Conservation (phyloP, 2,329 filamentous ascomycete genomes). For the Passalora sequoiae region DNA sequence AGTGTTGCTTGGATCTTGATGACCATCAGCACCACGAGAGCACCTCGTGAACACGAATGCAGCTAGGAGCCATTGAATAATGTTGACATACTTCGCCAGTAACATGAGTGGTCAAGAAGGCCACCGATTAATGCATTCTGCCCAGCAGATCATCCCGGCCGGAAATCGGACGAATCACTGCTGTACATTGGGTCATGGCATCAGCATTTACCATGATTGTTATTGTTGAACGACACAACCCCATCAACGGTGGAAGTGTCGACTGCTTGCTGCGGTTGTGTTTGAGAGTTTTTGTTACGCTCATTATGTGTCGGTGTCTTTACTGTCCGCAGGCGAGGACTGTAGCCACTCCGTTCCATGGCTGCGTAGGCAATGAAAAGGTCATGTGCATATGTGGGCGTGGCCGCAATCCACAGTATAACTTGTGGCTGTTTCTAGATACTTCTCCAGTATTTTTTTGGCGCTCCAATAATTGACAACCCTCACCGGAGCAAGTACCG, state of each 20-base stretch:
- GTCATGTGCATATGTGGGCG: too few species aligned
- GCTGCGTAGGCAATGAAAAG: too few species aligned
- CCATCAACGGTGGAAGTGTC: too few species aligned
- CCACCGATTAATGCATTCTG: not conserved
- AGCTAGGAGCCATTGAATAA: not conserved
- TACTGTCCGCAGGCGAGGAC: too few species aligned
- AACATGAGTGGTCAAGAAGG: constrained; percentile 1
- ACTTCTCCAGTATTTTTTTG: constrained; percentile 2
- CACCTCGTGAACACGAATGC: not conserved
- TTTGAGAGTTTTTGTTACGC: too few species aligned
- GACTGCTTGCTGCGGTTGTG: too few species aligned
- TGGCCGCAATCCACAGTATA: too few species aligned
- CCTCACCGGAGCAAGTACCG: constrained; percentile 2
- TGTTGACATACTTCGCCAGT: not conserved
- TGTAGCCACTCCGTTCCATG: too few species aligned
- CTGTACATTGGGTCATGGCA: not conserved
- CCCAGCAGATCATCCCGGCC: not conserved
- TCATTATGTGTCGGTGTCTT: too few species aligned
- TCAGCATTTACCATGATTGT: not conserved
- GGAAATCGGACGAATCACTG: constrained; percentile 3
- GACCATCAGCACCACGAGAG: too few species aligned
- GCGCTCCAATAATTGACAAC: not conserved
- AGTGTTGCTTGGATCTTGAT: too few species aligned
- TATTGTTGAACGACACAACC: too few species aligned
- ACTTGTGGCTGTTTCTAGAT: not conserved